Base-by-base conservation (phyloP, 768 basidiomycete species). In the Lentinula boryana region DNA sequence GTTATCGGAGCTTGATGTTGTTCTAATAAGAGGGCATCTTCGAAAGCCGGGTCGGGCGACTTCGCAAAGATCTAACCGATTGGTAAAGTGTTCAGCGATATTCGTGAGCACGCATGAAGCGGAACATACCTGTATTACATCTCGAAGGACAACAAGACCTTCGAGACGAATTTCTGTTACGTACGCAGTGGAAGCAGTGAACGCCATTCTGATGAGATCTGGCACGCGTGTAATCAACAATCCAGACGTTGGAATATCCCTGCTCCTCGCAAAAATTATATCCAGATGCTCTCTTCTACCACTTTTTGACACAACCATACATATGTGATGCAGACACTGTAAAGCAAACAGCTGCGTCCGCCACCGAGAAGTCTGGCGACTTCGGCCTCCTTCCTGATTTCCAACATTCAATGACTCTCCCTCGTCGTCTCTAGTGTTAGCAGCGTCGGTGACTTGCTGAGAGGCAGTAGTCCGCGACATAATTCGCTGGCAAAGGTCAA, bases 1-100 rank as follows among this genome's bases (percentile, higher is more conserved):
- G 96, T 97, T 62, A 99, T 96, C 0, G 97, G 96, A 0, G 97
- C 96, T 74, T 99, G 97, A 71, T 97, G 91, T 71, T 99, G 97
- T 69, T 99, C 96, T 12, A 99, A 83, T 2, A 99, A 77, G 5
- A 95, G 78, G 0, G 91, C 86, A 62, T 93, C 93, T 36, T 92
- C 90, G 66, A 93, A 98, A 56, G 94, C 94, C 1, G 95, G 93
- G 74, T 99, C 97, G 0, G 93, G 91, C 5, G 91, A 83, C 32
- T 78, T 74, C 2, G 93, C 84, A 72, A 99, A 99, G 58, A 89
- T 84, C 96, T 98, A 6, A 48, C 8, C 27, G 16, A 54, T 55
- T n/a, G 31, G 15, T 15, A n/a, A 6, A 31, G n/a, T 36, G 8
- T 1, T 38, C 12, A 41, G 46, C 38, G 1, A 35, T 36, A 51